phyloP scores from a whole-genome alignment of 75 land plant species.

The Cryptomeria japonica region DNA sequence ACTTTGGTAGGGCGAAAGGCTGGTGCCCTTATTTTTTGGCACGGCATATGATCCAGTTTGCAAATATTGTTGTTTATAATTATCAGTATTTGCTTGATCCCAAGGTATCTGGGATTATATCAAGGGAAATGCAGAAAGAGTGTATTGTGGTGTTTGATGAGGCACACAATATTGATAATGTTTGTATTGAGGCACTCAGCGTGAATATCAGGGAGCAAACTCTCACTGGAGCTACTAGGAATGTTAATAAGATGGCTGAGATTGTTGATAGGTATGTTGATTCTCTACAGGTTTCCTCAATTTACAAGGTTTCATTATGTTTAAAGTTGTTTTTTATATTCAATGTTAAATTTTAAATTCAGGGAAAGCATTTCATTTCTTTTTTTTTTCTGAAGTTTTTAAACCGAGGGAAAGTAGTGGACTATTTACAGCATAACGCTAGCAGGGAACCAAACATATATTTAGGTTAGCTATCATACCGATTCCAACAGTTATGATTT shows the following conservation, averaged over 20 bases:
- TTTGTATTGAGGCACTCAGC: conserved; percentile 98
- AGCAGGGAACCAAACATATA: background rate
- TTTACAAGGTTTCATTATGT: background rate
- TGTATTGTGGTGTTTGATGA: conserved; percentile 98
- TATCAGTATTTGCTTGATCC: conserved; percentile 99
- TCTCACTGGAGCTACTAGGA: conserved; percentile 86
- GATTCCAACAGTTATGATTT: background rate
- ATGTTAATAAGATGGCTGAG: conserved; percentile 73
- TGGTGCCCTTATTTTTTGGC: conserved; percentile 99
- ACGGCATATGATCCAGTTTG: conserved; percentile 86
- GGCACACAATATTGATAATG: conserved; percentile 99
- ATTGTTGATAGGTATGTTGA: conserved; percentile 80
- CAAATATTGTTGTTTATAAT: conserved; percentile 95
- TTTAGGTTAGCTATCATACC: background rate
- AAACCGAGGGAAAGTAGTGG: background rate
- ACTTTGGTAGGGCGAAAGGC: conserved; percentile 71
- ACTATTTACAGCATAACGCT: no score
- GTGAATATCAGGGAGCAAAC: conserved; percentile 93
- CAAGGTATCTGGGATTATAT: conserved; percentile 95
- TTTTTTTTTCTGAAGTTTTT: background rate
- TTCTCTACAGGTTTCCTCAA: background rate
- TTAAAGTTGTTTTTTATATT: background rate
- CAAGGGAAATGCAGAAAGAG: conserved; percentile 95
- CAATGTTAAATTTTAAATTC: background rate
- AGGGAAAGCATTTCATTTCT: background rate